These are phyloP conservation scores for Lachancea mirantina DNA, from an alignment of 805 yeast species.

Conservation along the genomic window DNA sequence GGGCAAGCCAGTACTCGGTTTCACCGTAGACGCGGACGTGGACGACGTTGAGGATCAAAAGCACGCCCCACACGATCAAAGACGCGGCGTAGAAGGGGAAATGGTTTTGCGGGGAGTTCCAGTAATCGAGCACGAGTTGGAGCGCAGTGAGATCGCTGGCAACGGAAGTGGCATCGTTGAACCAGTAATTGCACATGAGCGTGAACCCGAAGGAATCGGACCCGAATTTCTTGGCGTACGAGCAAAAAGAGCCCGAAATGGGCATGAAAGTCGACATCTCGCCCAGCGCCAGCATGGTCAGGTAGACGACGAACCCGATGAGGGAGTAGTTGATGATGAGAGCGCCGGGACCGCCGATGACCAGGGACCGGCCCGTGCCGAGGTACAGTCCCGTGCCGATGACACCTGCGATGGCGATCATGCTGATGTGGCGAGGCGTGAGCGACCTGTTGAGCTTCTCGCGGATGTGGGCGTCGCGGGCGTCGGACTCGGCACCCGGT, in stretches of 20 bases:
- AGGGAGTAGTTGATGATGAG: slow-evolving; percentile 53
- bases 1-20: slow-evolving; percentile 51
- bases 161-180: slow-evolving; percentile 63
- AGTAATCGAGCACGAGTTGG: slow-evolving; percentile 46
- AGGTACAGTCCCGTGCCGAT: slow-evolving; percentile 67
- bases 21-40: slow-evolving; percentile 54
- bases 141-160: slow-evolving; percentile 54
- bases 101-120: slow-evolving; percentile 46
- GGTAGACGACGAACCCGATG: slow-evolving; percentile 54
- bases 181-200: slow-evolving; percentile 65
- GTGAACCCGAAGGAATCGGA: slow-evolving; percentile 62
- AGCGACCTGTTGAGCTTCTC: slow-evolving; percentile 41
- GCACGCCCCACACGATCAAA: slow-evolving; percentile 40
- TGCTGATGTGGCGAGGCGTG: slow-evolving; percentile 57
- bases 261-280: slow-evolving; percentile 76
- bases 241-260: slow-evolving; percentile 51
- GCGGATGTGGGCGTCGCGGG: slow-evolving; percentile 6
- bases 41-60: slow-evolving; percentile 39
- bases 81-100: slow-evolving; percentile 52
- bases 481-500: neutral
- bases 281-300: slow-evolving; percentile 58
- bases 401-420: slow-evolving; percentile 70
- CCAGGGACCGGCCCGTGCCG: slow-evolving; percentile 48
- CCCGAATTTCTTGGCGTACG: slow-evolving; percentile 54
- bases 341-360: slow-evolving; percentile 55